Evolutionary conservation across 139 green algal genomes (phyloP), one percentile per base, ranked within the genome.

Genomic region (Chlamydomonas sp.): DNA sequence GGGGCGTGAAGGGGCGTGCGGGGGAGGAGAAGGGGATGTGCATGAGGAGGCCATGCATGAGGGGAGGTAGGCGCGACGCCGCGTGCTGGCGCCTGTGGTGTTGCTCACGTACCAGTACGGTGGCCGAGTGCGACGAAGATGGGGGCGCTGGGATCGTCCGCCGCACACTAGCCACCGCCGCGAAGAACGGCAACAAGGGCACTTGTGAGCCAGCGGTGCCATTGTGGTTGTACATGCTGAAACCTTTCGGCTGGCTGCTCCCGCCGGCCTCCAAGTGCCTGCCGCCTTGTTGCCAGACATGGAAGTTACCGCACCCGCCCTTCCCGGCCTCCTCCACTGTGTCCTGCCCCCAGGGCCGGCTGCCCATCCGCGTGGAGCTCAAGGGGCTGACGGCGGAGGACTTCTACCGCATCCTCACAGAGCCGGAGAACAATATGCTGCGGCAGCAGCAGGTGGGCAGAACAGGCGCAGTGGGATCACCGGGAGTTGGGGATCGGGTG

Each of bases 321-420:
- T 17, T 7, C 58, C 79, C 6, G 10, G 49, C 58, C 49, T 57
- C 57, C 49, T 9, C 57, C 80, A 49, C 31, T 9, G 6, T 60
- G 4, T 57, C 58, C 80, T 16, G 16, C 58, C 68, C 80, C 73
- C 95, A 99, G 91, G 98, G 98, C 4, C 93, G 98, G 0, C 93
- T 99, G 74, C 98, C 98, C 60, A 99, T 99, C 62, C 94, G 97
- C 17, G 98, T 99, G 61, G 97, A 99, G 92, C 94, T 99, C 31
- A 97, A 98, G 87, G 93, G 88, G 8, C 89, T 97, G 17, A 94
- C 86, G 0, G 81, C 89, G 3, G 82, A 93, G 15, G 95, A 98
- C 90, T 94, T 98, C 72, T 93, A 95, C 84, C 91, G 96, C 80
- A 97, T 98, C 76, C 91, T 98, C 15, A 98, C 96, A 9, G 96